Base-by-base conservation (phyloP, 495 filamentous ascomycete genomes). In the Aspergillus nanangensis region DNA sequence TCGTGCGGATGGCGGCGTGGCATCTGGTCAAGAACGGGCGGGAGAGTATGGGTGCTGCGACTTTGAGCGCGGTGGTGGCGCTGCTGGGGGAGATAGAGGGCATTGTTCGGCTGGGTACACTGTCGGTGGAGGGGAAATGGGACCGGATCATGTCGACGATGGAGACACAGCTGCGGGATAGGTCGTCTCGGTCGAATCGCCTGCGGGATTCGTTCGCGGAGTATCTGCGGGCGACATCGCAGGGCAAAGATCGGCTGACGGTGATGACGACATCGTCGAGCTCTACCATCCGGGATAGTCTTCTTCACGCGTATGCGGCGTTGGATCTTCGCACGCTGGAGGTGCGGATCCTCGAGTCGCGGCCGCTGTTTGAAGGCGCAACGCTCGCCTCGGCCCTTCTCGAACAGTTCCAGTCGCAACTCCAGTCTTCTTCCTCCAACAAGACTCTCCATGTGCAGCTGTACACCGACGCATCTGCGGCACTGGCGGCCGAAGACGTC, bases 331-430 rank as follows among this genome's bases (percentile, higher is more conserved):
- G 49, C 0, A 61, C 54, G 7, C 56, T 86, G 20, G 76, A 82
- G 35, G 51, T 86, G 15, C 75, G 67, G 3, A 60, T 87, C 17
- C 67, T 87, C 1, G 84, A 87, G 47, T 86, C 84, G 5, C 70
- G 83, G 3, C 84, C 83, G 0, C 66, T 80, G 5, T 84, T 66
- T 50, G 84, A 88, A 62, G 84, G 84, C 9, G 77, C 78, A 5
- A 71, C 66, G 10, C 61, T 84, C 21, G 76, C 77, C 2, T 66
- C 68, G 1, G 67, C 66, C 0, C 38, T 86, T 1, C 51, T 78
- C 0, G 52, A 61, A 1, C 47, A 52, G 1, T 56, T 72, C 18
- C 37, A 63, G 27, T 45, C 48, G 0, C 57, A 57, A 4, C 45
- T 62, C 38, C 24, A 48, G 9, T 18, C 50, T 0, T 22, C 53